A percentile compares a stretch with the other conserved stretches of the same genome.
Evolutionary conservation across 1,284 basidiomycete species (phyloP).

Genomic region (Caloboletus inedulis): DNA sequence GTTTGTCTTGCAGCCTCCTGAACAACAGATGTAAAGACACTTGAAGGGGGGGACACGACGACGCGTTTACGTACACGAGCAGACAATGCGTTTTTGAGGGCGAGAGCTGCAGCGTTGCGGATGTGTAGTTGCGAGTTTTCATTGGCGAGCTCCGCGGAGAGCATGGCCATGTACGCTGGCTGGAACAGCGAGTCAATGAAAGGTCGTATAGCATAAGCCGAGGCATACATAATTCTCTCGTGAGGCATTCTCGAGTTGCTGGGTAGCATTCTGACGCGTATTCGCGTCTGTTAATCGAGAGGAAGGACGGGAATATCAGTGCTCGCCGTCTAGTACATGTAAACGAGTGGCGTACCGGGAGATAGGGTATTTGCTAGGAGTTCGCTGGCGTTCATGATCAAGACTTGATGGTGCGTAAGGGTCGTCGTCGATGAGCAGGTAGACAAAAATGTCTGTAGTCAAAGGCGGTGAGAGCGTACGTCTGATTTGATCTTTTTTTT

Average conservation of each 20-base stretch:
- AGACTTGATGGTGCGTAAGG: constrained; percentile 19
- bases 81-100: constrained; percentile 93
- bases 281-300: constrained; percentile 56
- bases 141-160: constrained; percentile 78
- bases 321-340: constrained; percentile 23
- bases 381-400: constrained; percentile 84
- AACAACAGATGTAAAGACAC: constrained; percentile 10
- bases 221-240: constrained; percentile 79
- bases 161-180: constrained; percentile 88
- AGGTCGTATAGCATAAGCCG: constrained; percentile 14
- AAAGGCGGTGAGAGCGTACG: constrained; percentile 5
- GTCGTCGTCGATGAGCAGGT: constrained; percentile 25
- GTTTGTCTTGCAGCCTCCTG: constrained; percentile 79
- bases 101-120: constrained; percentile 92
- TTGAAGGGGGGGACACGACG: constrained; percentile 3
- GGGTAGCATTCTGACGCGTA: constrained; percentile 85
- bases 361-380: constrained; percentile 89
- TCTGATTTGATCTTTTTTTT: constrained; percentile 13
- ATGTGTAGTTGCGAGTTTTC: constrained; percentile 73
- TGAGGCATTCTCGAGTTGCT: constrained; percentile 82
- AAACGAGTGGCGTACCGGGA: constrained; percentile 58
- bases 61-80: constrained; percentile 69
- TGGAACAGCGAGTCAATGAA: constrained; percentile 37
- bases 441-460: constrained; percentile 10
- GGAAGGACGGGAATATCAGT: constrained; percentile 18